A percentile compares a stretch with the other conserved stretches of the same genome.
These are phyloP conservation scores for Eucalyptus erythrocorys DNA, from an alignment of 345 rosid species.

Conservation along the genomic window DNA sequence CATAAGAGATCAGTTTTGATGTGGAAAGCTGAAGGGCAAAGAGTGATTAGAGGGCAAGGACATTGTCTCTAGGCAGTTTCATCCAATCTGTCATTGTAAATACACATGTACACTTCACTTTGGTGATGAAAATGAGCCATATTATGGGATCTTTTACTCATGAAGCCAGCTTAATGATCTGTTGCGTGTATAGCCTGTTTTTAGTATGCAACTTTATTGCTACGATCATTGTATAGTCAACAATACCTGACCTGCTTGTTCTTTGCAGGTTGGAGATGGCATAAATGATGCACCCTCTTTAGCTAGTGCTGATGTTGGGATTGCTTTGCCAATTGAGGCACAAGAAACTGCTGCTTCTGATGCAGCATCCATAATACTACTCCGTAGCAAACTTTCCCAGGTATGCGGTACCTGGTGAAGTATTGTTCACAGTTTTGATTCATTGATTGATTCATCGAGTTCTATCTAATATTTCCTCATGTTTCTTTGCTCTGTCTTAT, in stretches of 20 bases:
- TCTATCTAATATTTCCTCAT: neutral
- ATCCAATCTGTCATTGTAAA: neutral
- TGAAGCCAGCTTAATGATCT: neutral
- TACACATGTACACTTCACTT: neutral
- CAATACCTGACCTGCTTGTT: neutral
- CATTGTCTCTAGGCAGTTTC: neutral
- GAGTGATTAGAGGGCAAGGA: neutral
- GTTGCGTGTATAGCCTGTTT: neutral
- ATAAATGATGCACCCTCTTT: slow-evolving; percentile 96
- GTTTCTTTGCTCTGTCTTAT: neutral
- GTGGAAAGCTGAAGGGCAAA: neutral
- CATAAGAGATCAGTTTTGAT: neutral
- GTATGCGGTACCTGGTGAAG: slow-evolving; percentile 9
- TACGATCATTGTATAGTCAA: neutral
- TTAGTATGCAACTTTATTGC: neutral
- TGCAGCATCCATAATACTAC: slow-evolving; percentile 86
- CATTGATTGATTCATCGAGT: neutral
- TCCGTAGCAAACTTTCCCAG: slow-evolving; percentile 78
- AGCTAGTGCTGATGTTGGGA: slow-evolving; percentile 89
- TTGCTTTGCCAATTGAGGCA: slow-evolving; percentile 77
- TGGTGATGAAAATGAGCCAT: neutral
- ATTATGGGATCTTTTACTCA: neutral
- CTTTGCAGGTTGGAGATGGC: slow-evolving; percentile 83
- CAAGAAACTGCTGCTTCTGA: slow-evolving; percentile 92
- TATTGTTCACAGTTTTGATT: neutral